Base-by-base conservation (phyloP, 2,329 filamentous ascomycete species). In the Colletotrichum zoysiae region DNA sequence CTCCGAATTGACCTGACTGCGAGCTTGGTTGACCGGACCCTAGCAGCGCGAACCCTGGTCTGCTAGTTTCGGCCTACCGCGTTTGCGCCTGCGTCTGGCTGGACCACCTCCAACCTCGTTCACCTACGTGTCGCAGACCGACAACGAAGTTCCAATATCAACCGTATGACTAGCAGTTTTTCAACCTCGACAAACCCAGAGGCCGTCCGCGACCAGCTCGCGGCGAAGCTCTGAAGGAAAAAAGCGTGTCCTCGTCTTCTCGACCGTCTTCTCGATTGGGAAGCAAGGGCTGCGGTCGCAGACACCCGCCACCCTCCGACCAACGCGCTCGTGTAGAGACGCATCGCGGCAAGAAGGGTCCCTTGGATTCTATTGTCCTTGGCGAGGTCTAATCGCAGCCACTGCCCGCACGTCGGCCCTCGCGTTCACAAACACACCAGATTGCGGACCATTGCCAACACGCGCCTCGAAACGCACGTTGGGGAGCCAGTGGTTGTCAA, bases 21-120 rank as follows among this genome's bases (percentile, higher is more conserved):
- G 35, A 63, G 60, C 23, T 51, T 63, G 11, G 16, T 42, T 35
- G 46, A 42, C 33, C 23, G 44, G n/a, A 35, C 35, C 42, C 33
- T 33, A 30, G 51, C 58, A 55, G 51, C 69, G 69, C 69, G 65
- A 68, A 60, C 65, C 65, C 69, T 30, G 51, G 69, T 71, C 64
- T 60, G 38, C 33, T 50, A 42, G 33, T 57, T 62, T 53, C 40
- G 56, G 35, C 51, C 44, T 50, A 71, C 51, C 69, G 69, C 68
- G 69, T 71, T 18, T 44, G 68, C 68, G 40, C 16, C 68, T 46
- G 48, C 53, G 68, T 71, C 64, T 48, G 50, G 35, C 64, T 48
- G 50, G 35, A 68, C 57, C 65, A 58, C 64, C 33, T n/a, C 58
- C 44, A 62, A 30, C 65, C 69, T 46, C 44, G 42, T 58, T 44